Evolutionary conservation across 2,329 filamentous ascomycete species (phyloP), one percentile per base, ranked within the genome.

Genomic region (Aspergillus sp.): DNA sequence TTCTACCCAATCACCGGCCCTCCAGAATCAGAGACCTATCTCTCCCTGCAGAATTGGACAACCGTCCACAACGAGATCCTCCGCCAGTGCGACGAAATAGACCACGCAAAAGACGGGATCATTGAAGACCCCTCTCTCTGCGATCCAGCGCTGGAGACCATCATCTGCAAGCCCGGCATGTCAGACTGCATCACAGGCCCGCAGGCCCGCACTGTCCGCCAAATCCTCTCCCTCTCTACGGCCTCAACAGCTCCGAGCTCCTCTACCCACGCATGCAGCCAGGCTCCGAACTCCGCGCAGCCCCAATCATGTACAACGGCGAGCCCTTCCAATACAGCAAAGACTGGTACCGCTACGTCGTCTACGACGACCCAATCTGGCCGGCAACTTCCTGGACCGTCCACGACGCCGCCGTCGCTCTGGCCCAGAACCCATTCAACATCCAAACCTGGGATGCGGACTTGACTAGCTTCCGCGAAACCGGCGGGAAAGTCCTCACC

Each of bases 391-490:
- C 49, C 19, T 63, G 67, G 40, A 55, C 46, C 20, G 41, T 61
- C 15, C 41, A 57, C 27, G 58, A 65, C 35, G 56, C 54, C 11
- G 55, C 52, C 6, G 51, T 54, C 8, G 58, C 61, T 1, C 29
- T 56, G 8, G 47, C 42, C 2, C 53, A 53, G 35, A 43, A 72
- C 39, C 68, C 71, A 0, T 69, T 66, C 25, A 61, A 69, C 32
- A 64, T 68, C 5, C 66, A 64, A 3, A 70, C 69, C 1, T 59
- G 57, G 42, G 57, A 63, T 7, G 68, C 63, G 34, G 66, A 72
- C 41, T 47, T 75, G 3, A 59, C 60, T 0, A 48, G 57, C 0
- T 74, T 69, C 56, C 53, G 62, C 53, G 28, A 52, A 58, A 26
- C 56, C 46, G 58, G 59, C 3, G 58, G 61, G 12, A 66, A 64